These are phyloP conservation scores for Cystofilobasidium ferigula DNA, from an alignment of 768 basidiomycete genomes.

Conservation along the genomic window DNA sequence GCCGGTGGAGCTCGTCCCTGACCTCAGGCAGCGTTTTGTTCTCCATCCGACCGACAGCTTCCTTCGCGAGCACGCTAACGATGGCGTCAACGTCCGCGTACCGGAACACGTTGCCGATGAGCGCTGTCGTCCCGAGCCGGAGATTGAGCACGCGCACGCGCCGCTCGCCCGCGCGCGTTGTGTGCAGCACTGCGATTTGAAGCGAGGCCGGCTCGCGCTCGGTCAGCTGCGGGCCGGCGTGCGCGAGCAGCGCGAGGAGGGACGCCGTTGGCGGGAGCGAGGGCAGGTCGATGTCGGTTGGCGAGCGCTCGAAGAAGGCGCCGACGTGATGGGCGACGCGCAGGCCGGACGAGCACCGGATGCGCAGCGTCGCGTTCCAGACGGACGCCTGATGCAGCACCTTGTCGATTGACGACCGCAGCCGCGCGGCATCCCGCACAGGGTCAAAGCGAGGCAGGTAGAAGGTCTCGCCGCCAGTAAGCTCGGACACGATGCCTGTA, in stretches of 20 bases:
- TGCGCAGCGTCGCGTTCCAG: conserved; percentile 66
- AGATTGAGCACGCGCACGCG: conserved; percentile 77
- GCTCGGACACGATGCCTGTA: conserved; percentile 52
- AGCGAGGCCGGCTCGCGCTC: conserved; percentile 63
- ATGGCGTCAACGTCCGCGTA: conserved; percentile 82
- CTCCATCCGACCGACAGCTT: conserved; percentile 31
- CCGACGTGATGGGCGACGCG: conserved; percentile 49
- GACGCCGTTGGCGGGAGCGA: conserved; percentile 67
- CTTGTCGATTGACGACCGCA: conserved; percentile 67
- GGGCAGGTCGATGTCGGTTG: conserved; percentile 68
- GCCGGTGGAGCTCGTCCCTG: conserved; percentile 71
- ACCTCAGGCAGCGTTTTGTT: conserved; percentile 58
- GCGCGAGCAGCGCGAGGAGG: conserved; percentile 55
- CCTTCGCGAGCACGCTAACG: conserved; percentile 60
- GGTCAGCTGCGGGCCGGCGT: conserved; percentile 52
- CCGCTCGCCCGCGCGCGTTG: conserved; percentile 61
- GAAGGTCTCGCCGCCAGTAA: conserved; percentile 81
- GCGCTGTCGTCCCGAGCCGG: conserved; percentile 62
- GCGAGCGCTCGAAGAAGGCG: conserved; percentile 40
- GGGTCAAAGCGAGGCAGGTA: conserved; percentile 83
- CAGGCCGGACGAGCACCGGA: conserved; percentile 65
- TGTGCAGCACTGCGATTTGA: conserved; percentile 82
- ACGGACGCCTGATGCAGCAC: conserved; percentile 56
- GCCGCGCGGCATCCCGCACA: conserved; percentile 50
- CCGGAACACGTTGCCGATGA: conserved; percentile 86